Conservation (phyloP, 139 green algal genomes). For the Closterium sp. region DNA sequence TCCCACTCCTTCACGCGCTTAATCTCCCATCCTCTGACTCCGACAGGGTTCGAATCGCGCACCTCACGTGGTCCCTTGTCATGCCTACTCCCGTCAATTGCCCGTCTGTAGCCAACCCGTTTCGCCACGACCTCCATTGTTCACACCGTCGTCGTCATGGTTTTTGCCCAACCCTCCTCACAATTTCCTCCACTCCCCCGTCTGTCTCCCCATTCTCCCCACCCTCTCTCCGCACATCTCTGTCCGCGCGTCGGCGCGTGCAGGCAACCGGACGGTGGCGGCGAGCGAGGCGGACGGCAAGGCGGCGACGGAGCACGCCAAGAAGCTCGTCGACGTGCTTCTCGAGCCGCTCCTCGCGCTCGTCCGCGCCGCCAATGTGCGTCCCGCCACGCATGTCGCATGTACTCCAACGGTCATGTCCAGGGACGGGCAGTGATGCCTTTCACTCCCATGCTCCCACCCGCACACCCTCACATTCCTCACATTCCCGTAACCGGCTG, state of each 20-base stretch:
- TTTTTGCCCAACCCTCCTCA: no score
- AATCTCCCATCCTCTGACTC: no score
- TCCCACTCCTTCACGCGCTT: no score
- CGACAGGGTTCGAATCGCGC: no score
- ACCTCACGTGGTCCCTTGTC: no score
- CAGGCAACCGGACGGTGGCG: not conserved
- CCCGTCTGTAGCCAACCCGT: not conserved
- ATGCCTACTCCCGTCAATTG: no score
- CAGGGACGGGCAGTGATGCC: not conserved
- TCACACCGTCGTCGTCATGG: no score
- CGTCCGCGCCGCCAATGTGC: not conserved
- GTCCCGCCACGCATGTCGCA: not conserved
- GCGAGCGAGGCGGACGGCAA: not conserved
- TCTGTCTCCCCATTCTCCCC: no score
- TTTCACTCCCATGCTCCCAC: not conserved
- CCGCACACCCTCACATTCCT: no score
- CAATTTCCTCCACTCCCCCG: no score
- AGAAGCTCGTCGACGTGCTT: not conserved
- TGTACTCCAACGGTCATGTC: no score
- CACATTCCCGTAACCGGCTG: no score
- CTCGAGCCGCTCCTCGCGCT: not conserved
- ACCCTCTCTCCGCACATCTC: not conserved
- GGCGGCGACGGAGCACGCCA: not conserved
- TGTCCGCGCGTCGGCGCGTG: not conserved
- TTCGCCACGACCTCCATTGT: not conserved